These are phyloP conservation scores for Cenchrus purpureus DNA, from an alignment of 176 grass and related monocot species.

Conservation along the genomic window DNA sequence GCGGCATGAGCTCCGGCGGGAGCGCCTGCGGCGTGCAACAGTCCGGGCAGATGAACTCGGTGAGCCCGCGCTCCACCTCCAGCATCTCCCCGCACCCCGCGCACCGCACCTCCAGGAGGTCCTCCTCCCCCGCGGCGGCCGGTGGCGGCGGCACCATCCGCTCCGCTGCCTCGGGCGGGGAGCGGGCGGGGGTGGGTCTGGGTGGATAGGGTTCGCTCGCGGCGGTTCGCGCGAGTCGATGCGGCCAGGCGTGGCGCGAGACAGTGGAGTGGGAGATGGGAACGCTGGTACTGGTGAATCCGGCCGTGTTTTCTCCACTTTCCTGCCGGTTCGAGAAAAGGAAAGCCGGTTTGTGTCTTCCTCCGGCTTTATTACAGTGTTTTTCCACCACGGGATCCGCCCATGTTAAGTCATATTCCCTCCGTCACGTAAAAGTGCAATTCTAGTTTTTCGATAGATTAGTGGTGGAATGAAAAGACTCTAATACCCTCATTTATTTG, in stretches of 20 bases:
- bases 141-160: neutral
- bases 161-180: neutral
- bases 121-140: neutral
- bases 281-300: too few species aligned
- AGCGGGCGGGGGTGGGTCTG: neutral
- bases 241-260: neutral
- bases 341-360: too few species aligned
- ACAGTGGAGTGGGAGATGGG: too few species aligned
- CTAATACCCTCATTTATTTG: too few species aligned
- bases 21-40: constrained; percentile 57
- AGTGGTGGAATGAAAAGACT: too few species aligned
- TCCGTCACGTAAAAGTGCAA: too few species aligned
- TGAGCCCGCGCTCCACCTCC: constrained; percentile 52
- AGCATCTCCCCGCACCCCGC: constrained; percentile 54
- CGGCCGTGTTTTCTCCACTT: too few species aligned
- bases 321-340: too few species aligned
- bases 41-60: constrained; percentile 64
- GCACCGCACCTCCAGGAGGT: constrained; percentile 46
- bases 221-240: neutral
- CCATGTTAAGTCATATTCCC: too few species aligned
- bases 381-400: too few species aligned
- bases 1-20: constrained; percentile 60
- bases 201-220: neutral
- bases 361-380: too few species aligned
- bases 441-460: too few species aligned